Percentiles rank a stretch among this genome's conserved stretches.
These are phyloP conservation scores for Neurospora sublineolata DNA, from an alignment of 495 filamentous ascomycete species.

Conservation along the genomic window DNA sequence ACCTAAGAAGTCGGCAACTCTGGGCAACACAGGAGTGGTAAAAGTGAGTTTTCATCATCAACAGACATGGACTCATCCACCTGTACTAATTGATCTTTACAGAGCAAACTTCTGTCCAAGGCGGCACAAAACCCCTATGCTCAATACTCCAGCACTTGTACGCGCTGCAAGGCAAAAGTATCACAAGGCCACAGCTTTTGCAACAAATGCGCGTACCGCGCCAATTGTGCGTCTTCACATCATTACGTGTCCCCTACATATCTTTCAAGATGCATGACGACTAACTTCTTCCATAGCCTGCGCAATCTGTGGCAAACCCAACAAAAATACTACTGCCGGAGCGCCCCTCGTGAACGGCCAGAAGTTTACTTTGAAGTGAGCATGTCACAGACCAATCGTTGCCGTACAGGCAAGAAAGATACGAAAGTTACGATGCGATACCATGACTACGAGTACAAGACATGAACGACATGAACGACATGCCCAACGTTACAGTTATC, in stretches of 20 bases:
- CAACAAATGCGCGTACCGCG: slow-evolving; percentile 55
- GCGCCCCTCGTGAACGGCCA: slow-evolving; percentile 48
- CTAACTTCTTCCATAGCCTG: slow-evolving; percentile 38
- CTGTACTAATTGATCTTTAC: not conserved
- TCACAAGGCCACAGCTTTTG: slow-evolving; percentile 52
- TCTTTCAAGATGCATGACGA: not conserved
- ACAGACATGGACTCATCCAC: not conserved
- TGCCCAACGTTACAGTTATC: not conserved
- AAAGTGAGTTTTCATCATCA: slow-evolving; percentile 28
- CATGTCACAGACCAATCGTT: not conserved
- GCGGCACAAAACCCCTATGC: slow-evolving; percentile 61
- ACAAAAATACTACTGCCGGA: slow-evolving; percentile 37
- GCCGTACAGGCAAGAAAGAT: not conserved
- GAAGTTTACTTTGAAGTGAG: slow-evolving; percentile 55
- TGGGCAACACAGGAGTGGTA: slow-evolving; percentile 43
- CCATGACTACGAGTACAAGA: not conserved
- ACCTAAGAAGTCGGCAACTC: slow-evolving; percentile 36
- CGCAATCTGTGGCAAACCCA: slow-evolving; percentile 53
- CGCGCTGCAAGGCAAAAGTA: slow-evolving; percentile 53
- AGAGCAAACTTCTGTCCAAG: slow-evolving; percentile 60
- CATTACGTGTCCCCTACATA: not conserved
- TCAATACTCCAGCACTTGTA: slow-evolving; percentile 49
- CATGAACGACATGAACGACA: not conserved
- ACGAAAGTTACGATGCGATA: not conserved
- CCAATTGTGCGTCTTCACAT: slow-evolving; percentile 38